These are phyloP conservation scores for Globisporangium abappressorium DNA, from an alignment of 352 stramenopile genomes.

Conservation along the genomic window DNA sequence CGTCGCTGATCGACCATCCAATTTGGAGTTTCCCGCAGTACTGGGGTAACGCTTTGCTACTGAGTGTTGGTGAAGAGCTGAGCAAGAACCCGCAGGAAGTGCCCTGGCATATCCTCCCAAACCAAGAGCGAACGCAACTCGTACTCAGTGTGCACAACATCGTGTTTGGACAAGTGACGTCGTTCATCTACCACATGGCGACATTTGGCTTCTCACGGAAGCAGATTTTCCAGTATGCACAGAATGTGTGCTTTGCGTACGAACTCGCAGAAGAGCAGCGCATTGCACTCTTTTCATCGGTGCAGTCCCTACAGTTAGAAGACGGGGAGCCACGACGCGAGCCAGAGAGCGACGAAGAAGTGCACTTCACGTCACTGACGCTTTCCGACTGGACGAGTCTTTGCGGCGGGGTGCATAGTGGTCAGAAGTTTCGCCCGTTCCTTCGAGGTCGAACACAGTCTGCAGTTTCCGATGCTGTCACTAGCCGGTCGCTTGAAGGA, in stretches of 20 bases:
- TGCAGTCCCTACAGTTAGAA: slow-evolving; percentile 37
- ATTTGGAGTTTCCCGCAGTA: slow-evolving; percentile 67
- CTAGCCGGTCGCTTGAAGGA: slow-evolving; percentile 24
- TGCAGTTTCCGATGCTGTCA: slow-evolving; percentile 15
- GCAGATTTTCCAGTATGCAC: slow-evolving; percentile 70
- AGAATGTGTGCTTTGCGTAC: slow-evolving; percentile 78
- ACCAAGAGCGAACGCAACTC: slow-evolving; percentile 58
- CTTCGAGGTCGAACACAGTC: slow-evolving; percentile 24
- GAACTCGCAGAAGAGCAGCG: slow-evolving; percentile 78
- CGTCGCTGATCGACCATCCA: slow-evolving; percentile 44
- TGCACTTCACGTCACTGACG: slow-evolving; percentile 64
- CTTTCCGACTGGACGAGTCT: slow-evolving; percentile 64
- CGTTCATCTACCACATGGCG: slow-evolving; percentile 75
- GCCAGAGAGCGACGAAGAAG: slow-evolving; percentile 24
- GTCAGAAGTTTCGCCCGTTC: slow-evolving; percentile 32
- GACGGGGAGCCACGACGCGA: slow-evolving; percentile 20
- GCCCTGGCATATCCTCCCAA: slow-evolving; percentile 65
- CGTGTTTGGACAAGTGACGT: slow-evolving; percentile 69
- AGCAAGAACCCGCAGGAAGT: slow-evolving; percentile 61
- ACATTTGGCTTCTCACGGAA: slow-evolving; percentile 63
- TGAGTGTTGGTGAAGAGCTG: slow-evolving; percentile 76
- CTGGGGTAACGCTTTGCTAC: slow-evolving; percentile 71
- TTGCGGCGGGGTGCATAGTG: slow-evolving; percentile 17
- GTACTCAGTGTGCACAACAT: slow-evolving; percentile 77
- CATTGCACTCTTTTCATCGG: slow-evolving; percentile 57